phyloP scores from a whole-genome alignment of 1,284 basidiomycete species.

The Rhizoctonia solani region DNA sequence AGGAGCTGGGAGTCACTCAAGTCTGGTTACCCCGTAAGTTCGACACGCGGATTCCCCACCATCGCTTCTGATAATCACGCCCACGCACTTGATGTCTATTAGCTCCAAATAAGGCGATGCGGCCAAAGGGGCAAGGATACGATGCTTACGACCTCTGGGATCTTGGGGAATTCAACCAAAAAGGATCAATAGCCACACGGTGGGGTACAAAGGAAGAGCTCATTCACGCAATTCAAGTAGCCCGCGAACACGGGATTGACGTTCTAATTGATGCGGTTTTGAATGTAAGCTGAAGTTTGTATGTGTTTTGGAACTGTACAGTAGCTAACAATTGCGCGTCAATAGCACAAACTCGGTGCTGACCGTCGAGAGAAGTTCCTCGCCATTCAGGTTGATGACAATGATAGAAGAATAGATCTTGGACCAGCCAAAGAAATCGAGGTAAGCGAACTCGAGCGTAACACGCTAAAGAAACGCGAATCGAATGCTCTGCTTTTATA shows the following conservation, averaged over 20 bases:
- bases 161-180: conserved; percentile 90
- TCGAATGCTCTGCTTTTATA: too few species aligned
- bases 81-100: not conserved
- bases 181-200: conserved; percentile 77
- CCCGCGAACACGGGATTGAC: conserved; percentile 62
- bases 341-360: conserved; percentile 79
- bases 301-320: conserved; percentile 13
- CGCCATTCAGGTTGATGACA: conserved; percentile 74
- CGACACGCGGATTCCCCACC: not conserved
- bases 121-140: conserved; percentile 67
- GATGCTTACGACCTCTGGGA: conserved; percentile 88
- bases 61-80: too few species aligned
- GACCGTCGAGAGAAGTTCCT: conserved; percentile 76
- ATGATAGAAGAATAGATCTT: conserved; percentile 62
- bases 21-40: conserved; percentile 68
- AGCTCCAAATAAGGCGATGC: conserved; percentile 71
- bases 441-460: conserved; percentile 51
- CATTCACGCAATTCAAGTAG: conserved; percentile 63
- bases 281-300: conserved; percentile 62
- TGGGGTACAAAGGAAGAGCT: conserved; percentile 91
- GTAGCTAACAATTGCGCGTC: not conserved
- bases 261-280: conserved; percentile 77
- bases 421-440: conserved; percentile 72
- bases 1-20: conserved; percentile 81
- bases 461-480: too few species aligned